phyloP scores from a whole-genome alignment of 2,329 filamentous ascomycete genomes.

The Neopestalotiopsis rosae region DNA sequence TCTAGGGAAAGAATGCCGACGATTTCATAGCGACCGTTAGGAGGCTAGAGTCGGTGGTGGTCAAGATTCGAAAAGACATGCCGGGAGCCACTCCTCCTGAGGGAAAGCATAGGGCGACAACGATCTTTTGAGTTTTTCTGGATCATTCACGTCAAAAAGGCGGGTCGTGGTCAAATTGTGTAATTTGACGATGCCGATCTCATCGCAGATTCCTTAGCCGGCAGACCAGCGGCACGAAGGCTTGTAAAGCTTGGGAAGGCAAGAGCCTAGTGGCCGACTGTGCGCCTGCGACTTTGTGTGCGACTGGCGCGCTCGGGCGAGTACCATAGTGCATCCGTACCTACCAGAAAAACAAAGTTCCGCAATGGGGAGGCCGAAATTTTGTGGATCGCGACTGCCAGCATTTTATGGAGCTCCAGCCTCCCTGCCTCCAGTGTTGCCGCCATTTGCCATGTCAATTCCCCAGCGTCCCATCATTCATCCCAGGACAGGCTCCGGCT shows the following conservation, averaged over 20 bases:
- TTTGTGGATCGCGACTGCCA: neutral
- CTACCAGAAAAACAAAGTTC: neutral
- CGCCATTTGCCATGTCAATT: neutral
- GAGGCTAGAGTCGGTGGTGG: neutral
- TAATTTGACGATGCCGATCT: constrained; percentile 15
- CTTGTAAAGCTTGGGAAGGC: no score
- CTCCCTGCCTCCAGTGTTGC: no score
- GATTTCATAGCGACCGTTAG: constrained; percentile 1
- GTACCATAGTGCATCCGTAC: no score
- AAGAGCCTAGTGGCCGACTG: no score
- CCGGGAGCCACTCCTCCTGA: neutral
- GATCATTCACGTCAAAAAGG: constrained; percentile 3
- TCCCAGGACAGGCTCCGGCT: neutral
- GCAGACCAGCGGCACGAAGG: no score
- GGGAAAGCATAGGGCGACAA: neutral
- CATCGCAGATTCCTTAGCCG: neutral
- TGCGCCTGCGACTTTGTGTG: no score
- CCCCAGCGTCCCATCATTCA: neutral
- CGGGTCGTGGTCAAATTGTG: constrained; percentile 11
- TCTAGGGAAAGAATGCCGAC: neutral
- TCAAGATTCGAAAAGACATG: neutral
- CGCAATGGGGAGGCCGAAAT: constrained; percentile 1
- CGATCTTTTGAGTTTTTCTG: neutral
- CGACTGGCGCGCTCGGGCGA: no score
- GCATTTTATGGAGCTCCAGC: no score